A percentile compares a stretch with the other conserved stretches of the same genome.
phyloP scores from a whole-genome alignment of 108 stramenopile genomes.

The Ochromonas danica region DNA sequence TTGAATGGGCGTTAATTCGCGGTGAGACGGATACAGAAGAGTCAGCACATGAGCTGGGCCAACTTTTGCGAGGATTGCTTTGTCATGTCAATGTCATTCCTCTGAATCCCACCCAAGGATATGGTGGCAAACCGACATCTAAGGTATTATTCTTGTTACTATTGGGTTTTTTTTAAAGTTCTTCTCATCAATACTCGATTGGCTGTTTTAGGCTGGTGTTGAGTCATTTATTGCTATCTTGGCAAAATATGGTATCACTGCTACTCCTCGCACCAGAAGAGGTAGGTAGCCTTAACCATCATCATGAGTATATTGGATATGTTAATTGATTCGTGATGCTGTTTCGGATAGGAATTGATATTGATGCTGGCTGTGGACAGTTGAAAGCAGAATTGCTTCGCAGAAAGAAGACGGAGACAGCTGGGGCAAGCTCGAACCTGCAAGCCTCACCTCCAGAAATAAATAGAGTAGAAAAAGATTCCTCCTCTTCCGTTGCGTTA shows the following conservation, averaged over 20 bases:
- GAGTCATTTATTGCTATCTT: neutral
- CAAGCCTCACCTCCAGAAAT: neutral
- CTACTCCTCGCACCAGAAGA: constrained; percentile 83
- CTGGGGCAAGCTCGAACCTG: neutral
- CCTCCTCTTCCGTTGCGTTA: too few relatives aligned
- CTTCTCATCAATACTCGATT: neutral
- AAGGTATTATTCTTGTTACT: constrained; percentile 38
- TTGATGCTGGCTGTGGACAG: constrained; percentile 96
- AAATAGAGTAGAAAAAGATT: neutral
- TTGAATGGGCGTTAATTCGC: constrained; percentile 94
- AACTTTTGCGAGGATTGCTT: constrained; percentile 55
- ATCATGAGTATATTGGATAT: neutral
- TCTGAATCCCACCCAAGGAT: constrained; percentile 87
- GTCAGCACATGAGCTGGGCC: constrained; percentile 68
- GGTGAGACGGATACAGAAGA: constrained; percentile 80
- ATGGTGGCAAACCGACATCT: constrained; percentile 63
- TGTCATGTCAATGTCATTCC: constrained; percentile 93
- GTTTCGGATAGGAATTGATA: constrained; percentile 82
- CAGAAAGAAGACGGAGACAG: constrained; percentile 26
- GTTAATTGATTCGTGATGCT: too few relatives aligned
- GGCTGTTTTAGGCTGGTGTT: neutral
- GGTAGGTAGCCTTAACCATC: constrained; percentile 45
- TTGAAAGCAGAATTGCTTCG: constrained; percentile 69
- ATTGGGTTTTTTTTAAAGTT: constrained; percentile 6
- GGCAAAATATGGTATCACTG: constrained; percentile 50